Conservation (phyloP, 441 rosid species). For the Euphorbia corollata region DNA sequence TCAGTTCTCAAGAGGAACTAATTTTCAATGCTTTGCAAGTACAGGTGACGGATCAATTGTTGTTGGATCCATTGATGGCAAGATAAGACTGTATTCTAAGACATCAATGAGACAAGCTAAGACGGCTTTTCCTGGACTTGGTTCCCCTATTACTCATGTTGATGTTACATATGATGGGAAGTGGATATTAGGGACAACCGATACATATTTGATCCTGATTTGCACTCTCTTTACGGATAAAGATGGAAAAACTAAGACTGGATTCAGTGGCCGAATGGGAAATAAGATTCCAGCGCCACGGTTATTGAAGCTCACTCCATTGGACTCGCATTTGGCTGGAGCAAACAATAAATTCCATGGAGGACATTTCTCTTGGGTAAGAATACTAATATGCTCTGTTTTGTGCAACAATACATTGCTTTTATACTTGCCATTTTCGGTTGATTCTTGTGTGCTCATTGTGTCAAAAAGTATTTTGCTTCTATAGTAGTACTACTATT, state of each 20-base stretch:
- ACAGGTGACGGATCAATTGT: conserved; percentile 91
- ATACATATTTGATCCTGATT: conserved; percentile 76
- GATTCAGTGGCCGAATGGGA: conserved; percentile 93
- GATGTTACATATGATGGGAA: conserved; percentile 94
- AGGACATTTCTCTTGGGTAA: conserved; percentile 96
- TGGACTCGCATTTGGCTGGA: conserved; percentile 88
- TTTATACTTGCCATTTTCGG: neutral
- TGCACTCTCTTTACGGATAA: conserved; percentile 86
- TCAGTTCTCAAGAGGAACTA: conserved; percentile 91
- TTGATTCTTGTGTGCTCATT: neutral
- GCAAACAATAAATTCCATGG: conserved; percentile 64
- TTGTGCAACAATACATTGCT: neutral
- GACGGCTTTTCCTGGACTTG: conserved; percentile 97
- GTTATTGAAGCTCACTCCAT: conserved; percentile 75
- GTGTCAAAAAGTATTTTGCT: neutral
- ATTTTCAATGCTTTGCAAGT: conserved; percentile 87
- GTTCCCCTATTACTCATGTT: conserved; percentile 83
- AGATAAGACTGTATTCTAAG: conserved; percentile 76
- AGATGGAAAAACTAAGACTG: conserved; percentile 73
- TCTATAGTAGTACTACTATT: no score
- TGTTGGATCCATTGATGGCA: conserved; percentile 89
- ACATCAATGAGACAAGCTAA: conserved; percentile 89
- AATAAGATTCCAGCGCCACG: conserved; percentile 89
- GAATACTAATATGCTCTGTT: conserved; percentile 17
- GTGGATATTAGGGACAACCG: conserved; percentile 94